Conservation (phyloP, 164 flowering plant species). For the Paratinospora sagittata region DNA sequence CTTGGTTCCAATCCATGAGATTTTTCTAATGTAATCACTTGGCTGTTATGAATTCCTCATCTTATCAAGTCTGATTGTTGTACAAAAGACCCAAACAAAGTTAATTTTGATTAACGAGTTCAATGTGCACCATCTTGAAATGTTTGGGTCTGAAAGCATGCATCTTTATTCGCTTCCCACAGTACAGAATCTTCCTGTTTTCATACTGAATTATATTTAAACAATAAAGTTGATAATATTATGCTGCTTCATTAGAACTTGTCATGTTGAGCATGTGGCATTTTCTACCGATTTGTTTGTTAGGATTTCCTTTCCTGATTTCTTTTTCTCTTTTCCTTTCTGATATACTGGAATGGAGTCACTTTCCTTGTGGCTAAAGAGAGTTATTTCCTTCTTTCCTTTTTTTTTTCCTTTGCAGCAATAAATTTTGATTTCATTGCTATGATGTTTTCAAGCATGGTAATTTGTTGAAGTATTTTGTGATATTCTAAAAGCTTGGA, state of each 20-base stretch:
- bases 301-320: not conserved
- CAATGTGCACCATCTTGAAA: too few relatives aligned
- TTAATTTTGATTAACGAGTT: too few relatives aligned
- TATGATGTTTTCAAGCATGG: constrained; percentile 1
- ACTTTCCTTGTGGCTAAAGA: not conserved
- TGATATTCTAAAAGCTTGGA: not conserved
- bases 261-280: not conserved
- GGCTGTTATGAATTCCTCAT: too few relatives aligned
- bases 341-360: too few relatives aligned
- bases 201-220: too few relatives aligned
- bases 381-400: not conserved
- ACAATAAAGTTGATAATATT: not conserved
- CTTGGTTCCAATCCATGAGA: too few relatives aligned
- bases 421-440: not conserved
- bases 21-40: too few relatives aligned
- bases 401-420: not conserved
- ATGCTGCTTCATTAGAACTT: not conserved
- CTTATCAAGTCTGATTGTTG: too few relatives aligned
- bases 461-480: not conserved
- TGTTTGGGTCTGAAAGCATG: too few relatives aligned
- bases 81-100: too few relatives aligned
- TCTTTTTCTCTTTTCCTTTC: not conserved
- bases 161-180: not conserved
- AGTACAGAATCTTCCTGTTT: not conserved
- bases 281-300: not conserved